Base-by-base conservation (phyloP, 2,329 filamentous ascomycete genomes). In the Aspergillus sp. region DNA sequence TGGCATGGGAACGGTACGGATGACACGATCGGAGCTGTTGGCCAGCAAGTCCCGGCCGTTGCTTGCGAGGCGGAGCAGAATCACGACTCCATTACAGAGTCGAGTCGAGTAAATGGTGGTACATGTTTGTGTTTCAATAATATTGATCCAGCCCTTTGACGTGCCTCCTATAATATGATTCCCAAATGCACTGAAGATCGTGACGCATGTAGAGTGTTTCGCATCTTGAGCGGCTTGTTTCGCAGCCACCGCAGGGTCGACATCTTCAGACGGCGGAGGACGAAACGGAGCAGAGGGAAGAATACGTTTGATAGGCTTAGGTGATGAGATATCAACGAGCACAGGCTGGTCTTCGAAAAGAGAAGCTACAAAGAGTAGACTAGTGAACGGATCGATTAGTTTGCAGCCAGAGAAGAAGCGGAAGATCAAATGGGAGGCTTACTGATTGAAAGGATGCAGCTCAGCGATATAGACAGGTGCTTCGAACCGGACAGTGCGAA, bases 401-500 rank as follows among this genome's bases (percentile, higher is more conserved):
- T 29, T 37, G 31, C 33, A 8, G 26, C 13, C 36, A 9, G 26
- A 27, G 27, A 36, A 33, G 27, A 26, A 28, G 1, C 41, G 6
- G 33, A 38, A 28, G 35, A 26, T 10, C 37, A 41, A 9, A 13
- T 40, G 42, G 38, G 41, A n/a, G n/a, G 12, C 81, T 59, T 73
- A 93, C 88, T 90, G 86, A 52, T 95, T 89, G 70, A 82, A 85
- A 4, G 93, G 91, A 67, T 98, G 89, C 44, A 98, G 75, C 69
- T 98, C 93, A 4, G 91, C 94, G 56, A 94, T 95, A 70, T 96
- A 98, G 30, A 95, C 88, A 1, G 91, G 90, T 3, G 90, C 89
- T 53, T 91, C 85, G 60, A 98, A 95, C 53, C 90, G 86, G 57
- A 96, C 86, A 54, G 88, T 90, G 52, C 90, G 85, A 58, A 90